phyloP scores from a whole-genome alignment of 139 green algal species.

The Mesotaenium endlicherianum region DNA sequence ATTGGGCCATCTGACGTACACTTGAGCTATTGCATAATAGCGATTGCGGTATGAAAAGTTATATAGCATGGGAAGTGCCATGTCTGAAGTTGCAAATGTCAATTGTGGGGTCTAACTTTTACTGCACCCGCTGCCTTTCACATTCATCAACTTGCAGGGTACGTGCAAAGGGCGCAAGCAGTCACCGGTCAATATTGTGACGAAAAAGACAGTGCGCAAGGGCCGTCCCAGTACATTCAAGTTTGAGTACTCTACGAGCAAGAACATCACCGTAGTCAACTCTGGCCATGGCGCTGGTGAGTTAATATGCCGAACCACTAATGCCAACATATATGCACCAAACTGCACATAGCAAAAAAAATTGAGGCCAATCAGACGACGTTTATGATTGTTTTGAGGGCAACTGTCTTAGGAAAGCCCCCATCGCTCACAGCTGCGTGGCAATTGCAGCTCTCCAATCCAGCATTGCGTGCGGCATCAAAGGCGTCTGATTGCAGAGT shows the following conservation, averaged over 20 bases:
- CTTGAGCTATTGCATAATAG: background rate
- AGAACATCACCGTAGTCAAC: constrained; percentile 11
- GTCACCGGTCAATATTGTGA: constrained; percentile 23
- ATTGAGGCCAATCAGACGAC: background rate
- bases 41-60: background rate
- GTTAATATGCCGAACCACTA: background rate
- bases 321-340: background rate
- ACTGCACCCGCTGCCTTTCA: too few relatives aligned
- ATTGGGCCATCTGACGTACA: background rate
- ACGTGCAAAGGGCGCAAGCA: background rate
- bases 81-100: too few relatives aligned
- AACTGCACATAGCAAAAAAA: background rate
- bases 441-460: background rate
- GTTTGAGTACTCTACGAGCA: constrained; percentile 4
- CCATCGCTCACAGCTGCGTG: background rate
- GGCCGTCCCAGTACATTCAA: background rate
- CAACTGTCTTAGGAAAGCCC: background rate
- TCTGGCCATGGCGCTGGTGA: constrained; percentile 1
- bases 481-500: too few relatives aligned
- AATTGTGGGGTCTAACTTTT: too few relatives aligned
- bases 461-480: background rate
- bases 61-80: too few relatives aligned
- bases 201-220: background rate
- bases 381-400: background rate
- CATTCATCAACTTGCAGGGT: too few relatives aligned